Percentiles rank a stretch among this genome's conserved stretches.
Conservation (phyloP, 2,329 filamentous ascomycete species). For the Fusarium neocosmosporiellum region DNA sequence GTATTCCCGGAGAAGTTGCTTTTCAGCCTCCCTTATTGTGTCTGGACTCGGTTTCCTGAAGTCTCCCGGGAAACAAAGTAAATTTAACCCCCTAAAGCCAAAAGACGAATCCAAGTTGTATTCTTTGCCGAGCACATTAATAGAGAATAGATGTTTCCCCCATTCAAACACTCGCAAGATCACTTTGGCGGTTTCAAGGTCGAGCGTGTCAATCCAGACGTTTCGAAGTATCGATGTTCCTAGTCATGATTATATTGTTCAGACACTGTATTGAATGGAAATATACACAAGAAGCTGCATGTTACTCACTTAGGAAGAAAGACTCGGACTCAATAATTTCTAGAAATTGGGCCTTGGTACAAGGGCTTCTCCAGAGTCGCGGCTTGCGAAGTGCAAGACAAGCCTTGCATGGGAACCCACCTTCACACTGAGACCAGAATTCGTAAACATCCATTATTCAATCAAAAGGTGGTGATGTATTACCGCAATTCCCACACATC, state of each 20-base stretch:
- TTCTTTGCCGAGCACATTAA: neutral
- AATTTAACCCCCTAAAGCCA: neutral
- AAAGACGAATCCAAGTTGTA: neutral
- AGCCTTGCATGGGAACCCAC: neutral
- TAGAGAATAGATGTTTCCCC: neutral
- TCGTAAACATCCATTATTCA: neutral
- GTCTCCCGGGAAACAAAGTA: neutral
- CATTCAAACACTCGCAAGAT: neutral
- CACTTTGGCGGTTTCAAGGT: neutral
- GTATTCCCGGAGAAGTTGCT: neutral
- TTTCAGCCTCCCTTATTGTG: neutral
- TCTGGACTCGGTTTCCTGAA: neutral
- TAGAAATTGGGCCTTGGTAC: neutral
- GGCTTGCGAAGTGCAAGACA: neutral
- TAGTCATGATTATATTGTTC: neutral
- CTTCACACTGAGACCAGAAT: neutral
- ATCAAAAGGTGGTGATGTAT: neutral
- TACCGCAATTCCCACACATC: neutral
- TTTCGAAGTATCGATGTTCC: neutral
- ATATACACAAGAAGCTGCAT: neutral
- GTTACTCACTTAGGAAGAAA: neutral
- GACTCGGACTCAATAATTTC: neutral
- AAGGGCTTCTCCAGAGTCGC: neutral
- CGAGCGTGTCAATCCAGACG: neutral
- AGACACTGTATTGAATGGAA: neutral